Evolutionary conservation across 306 rosid genomes (phyloP).

Genomic region (Cajanus cajan): DNA sequence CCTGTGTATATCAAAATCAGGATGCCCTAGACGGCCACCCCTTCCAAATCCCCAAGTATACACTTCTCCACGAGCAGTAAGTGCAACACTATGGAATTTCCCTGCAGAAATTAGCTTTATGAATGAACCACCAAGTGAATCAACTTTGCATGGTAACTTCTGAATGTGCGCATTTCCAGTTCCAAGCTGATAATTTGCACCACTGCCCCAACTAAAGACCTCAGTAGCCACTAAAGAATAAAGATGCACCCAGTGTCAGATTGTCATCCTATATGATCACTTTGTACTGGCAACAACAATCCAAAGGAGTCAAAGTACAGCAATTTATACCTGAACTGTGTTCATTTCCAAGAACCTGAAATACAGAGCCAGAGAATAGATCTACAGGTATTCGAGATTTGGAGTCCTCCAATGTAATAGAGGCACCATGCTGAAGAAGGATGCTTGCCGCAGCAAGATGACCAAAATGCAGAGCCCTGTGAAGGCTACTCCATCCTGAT

Average conservation of each 20-base stretch:
- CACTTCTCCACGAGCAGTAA: slow-evolving; percentile 74
- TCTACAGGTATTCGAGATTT: slow-evolving; percentile 83
- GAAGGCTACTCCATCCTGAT: slow-evolving; percentile 98
- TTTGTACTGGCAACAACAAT: slow-evolving; percentile 23
- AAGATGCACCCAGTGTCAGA: slow-evolving; percentile 37
- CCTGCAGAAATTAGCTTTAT: slow-evolving; percentile 79
- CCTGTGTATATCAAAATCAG: slow-evolving; percentile 98
- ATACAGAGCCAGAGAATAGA: slow-evolving; percentile 83
- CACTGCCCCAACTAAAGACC: slow-evolving; percentile 97
- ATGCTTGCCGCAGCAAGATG: slow-evolving; percentile 85
- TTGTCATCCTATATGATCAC: slow-evolving; percentile 7
- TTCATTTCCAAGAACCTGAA: slow-evolving; percentile 57
- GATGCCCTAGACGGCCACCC: slow-evolving; percentile 97
- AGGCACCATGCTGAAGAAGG: slow-evolving; percentile 89
- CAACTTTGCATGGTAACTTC: slow-evolving; percentile 90
- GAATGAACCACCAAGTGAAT: slow-evolving; percentile 69
- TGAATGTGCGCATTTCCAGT: slow-evolving; percentile 94
- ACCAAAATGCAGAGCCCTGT: slow-evolving; percentile 94
- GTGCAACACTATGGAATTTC: slow-evolving; percentile 93
- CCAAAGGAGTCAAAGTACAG: slow-evolving; percentile 32
- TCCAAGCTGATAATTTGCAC: slow-evolving; percentile 95
- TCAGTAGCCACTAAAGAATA: slow-evolving; percentile 79
- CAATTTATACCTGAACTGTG: slow-evolving; percentile 55
- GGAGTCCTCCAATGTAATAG: slow-evolving; percentile 72
- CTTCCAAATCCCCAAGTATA: slow-evolving; percentile 99